Base-by-base conservation (phyloP, 768 basidiomycete genomes). In the Stropharia rugosoannulata region DNA sequence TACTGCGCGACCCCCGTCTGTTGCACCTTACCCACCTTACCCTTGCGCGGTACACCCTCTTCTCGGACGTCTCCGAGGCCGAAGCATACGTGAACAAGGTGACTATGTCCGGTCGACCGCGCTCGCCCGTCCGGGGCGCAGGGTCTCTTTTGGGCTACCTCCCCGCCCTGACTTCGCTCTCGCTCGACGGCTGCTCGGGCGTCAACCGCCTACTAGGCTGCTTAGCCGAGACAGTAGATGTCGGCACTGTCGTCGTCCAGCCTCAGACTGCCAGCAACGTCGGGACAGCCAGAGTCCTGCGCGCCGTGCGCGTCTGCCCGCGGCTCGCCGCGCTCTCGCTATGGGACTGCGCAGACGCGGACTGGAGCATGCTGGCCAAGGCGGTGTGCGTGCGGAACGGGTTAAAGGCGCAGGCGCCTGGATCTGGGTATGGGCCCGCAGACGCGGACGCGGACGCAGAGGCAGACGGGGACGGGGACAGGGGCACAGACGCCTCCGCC, bases 1-100 rank as follows among this genome's bases (percentile, higher is more conserved):
- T 85, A 54, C 81, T 84, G 63, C 77, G 78, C 51, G 81, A 85
- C 66, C 82, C 83, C 5, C 81, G 81, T 48, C 74, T 84, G 27
- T 76, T 72, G 3, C 62, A 70, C 52, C 70, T 85, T 37, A 80
- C 80, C 29, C 74, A 80, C 57, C 75, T 85, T 55, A 77, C 79
- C 15, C 61, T 86, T 44, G 75, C 79, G 39, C 71, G 74, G 48
- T 80, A 80, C 64, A 68, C 70, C 45, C 70, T 32, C 5, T 32
- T 84, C 56, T 66, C 70, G 9, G 48, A 65, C 4, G 76, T 75
- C 43, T 64, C 73, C 18, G 72, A 71, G 57, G 70, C 29, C 1
- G 29, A 32, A 32, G 9, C 29, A 32, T 32, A 32, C 29, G 29
- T 7, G 29, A 32, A 32, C 9, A 32, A 32, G 29, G 9, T 7